Evolutionary conservation across 2,329 filamentous ascomycete genomes (phyloP).

Genomic region (Helotiales sp.): DNA sequence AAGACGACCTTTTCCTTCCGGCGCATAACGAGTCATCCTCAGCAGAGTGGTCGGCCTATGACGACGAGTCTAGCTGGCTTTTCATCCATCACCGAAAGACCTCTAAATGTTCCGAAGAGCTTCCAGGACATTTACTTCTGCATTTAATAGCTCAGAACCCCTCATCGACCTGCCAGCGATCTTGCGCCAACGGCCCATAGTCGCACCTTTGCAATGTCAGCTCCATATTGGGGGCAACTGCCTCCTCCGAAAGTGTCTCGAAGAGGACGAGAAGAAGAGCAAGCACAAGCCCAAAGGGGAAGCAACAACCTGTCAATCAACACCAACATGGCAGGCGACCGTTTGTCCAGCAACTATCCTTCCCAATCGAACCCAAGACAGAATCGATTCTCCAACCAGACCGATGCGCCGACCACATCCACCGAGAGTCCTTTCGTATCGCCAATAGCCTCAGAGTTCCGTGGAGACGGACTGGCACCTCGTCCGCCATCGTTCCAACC

Average conservation of each 20-base stretch:
- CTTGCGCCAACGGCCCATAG: conserved; percentile 4
- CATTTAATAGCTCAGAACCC: conserved; percentile 9
- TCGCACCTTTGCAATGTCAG: conserved; percentile 25
- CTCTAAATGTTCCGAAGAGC: background rate
- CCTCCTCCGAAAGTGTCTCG: conserved; percentile 52
- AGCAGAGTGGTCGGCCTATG: conserved; percentile 27
- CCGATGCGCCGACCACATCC: conserved; percentile 61
- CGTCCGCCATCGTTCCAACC: conserved; percentile 63
- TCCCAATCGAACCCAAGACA: conserved; percentile 42
- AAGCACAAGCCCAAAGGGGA: conserved; percentile 22
- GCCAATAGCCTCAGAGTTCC: conserved; percentile 57
- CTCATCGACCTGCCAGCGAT: background rate
- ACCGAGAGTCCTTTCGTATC: conserved; percentile 63
- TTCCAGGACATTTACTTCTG: background rate
- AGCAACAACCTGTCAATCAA: conserved; percentile 35
- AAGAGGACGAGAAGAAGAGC: conserved; percentile 36
- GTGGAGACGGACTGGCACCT: conserved; percentile 59
- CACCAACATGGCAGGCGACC: conserved; percentile 31
- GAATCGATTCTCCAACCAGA: conserved; percentile 56
- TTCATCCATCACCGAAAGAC: background rate
- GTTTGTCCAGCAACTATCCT: conserved; percentile 50
- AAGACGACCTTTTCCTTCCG: conserved; percentile 11
- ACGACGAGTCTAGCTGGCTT: conserved; percentile 21
- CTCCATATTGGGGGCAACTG: conserved; percentile 61
- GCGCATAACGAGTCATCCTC: conserved; percentile 23